Evolutionary conservation across 2,329 filamentous ascomycete species (phyloP).

Genomic region (Pseudogymnoascus verrucosus): DNA sequence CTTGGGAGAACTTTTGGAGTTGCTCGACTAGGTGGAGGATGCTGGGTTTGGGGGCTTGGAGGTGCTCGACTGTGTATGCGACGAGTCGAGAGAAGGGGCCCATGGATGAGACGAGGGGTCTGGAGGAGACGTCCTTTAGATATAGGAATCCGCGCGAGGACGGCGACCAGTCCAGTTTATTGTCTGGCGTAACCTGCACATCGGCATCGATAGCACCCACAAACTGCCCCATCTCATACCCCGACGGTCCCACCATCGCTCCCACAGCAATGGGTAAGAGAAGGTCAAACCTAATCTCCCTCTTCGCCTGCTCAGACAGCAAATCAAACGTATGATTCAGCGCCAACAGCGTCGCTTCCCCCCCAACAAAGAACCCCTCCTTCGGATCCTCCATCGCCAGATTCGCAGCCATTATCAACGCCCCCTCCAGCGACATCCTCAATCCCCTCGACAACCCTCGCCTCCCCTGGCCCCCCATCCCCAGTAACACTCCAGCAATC

Average conservation of each 20-base stretch:
- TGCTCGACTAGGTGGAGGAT: constrained; percentile 42
- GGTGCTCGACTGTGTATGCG: constrained; percentile 52
- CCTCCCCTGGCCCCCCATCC: constrained; percentile 49
- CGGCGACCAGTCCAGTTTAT: constrained; percentile 51
- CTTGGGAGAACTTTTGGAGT: constrained; percentile 37
- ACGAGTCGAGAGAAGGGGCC: constrained; percentile 56
- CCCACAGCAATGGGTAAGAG: constrained; percentile 51
- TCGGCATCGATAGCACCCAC: constrained; percentile 55
- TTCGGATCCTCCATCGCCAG: constrained; percentile 47
- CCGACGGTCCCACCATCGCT: constrained; percentile 50
- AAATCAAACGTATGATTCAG: constrained; percentile 57
- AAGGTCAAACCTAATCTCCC: constrained; percentile 47
- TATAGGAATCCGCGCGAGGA: constrained; percentile 46
- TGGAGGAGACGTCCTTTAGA: constrained; percentile 45
- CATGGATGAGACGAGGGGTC: constrained; percentile 51
- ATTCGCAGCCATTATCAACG: constrained; percentile 53
- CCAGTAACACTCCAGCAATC: constrained; percentile 52
- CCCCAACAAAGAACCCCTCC: constrained; percentile 41
- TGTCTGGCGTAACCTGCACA: constrained; percentile 40
- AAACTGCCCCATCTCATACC: constrained; percentile 58
- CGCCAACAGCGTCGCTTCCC: constrained; percentile 47
- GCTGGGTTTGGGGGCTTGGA: constrained; percentile 14
- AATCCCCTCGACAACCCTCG: constrained; percentile 46
- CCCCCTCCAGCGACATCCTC: constrained; percentile 49
- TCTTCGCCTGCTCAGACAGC: constrained; percentile 44